phyloP scores from a whole-genome alignment of 805 yeast species.

The Candida odintsovae region DNA sequence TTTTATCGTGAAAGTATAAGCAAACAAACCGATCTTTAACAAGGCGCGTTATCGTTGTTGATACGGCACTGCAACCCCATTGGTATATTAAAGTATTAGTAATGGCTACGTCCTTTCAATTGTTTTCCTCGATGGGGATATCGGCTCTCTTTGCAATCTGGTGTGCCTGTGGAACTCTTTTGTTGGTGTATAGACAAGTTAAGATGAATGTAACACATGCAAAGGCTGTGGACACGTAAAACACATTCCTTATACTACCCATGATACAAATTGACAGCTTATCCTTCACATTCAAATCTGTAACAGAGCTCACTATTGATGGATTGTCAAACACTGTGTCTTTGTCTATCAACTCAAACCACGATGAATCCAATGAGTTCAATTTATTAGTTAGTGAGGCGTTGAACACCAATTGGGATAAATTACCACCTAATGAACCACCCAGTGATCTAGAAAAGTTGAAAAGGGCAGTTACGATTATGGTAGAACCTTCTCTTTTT shows the following conservation, averaged over 20 bases:
- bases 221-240: conserved; percentile 36
- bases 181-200: conserved; percentile 34
- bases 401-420: conserved; percentile 35
- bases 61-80: no score
- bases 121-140: not conserved
- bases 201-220: conserved; percentile 28
- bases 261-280: conserved; percentile 23
- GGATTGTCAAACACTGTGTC: not conserved
- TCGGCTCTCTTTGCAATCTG: not conserved
- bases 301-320: conserved; percentile 2
- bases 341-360: not conserved
- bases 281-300: conserved; percentile 5
- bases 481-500: conserved; percentile 39
- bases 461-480: conserved; percentile 37
- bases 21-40: no score
- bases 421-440: conserved; percentile 33
- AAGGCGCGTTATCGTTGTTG: no score
- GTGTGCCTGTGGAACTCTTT: conserved; percentile 32
- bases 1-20: no score
- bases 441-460: conserved; percentile 38
- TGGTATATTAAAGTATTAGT: not conserved
- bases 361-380: not conserved
- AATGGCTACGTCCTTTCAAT: not conserved
- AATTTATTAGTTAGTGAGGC: conserved; percentile 21
- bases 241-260: conserved; percentile 34